Percentiles rank a stretch among this genome's conserved stretches.
These are phyloP conservation scores for Schwanniomyces sp. DNA, from an alignment of 805 yeast genomes.

Conservation along the genomic window DNA sequence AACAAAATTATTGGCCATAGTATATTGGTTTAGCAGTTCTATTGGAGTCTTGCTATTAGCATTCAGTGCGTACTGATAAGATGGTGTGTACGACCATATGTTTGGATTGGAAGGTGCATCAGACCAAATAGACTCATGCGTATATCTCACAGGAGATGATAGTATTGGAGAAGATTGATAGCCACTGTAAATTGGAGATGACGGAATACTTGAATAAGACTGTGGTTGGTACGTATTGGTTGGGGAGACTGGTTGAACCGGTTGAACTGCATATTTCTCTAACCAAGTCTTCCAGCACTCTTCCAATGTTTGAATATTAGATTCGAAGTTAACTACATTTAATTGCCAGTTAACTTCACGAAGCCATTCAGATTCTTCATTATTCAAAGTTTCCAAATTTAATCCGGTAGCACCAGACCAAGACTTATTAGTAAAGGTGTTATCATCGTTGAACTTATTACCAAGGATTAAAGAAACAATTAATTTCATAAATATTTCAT, in stretches of 20 bases:
- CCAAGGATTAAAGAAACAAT: constrained; percentile 77
- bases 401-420: constrained; percentile 97
- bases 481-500: constrained; percentile 52
- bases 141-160: constrained; percentile 24
- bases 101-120: constrained; percentile 8
- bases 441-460: constrained; percentile 94
- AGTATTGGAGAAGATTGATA: constrained; percentile 22
- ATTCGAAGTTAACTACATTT: constrained; percentile 37
- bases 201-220: constrained; percentile 14
- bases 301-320: constrained; percentile 40
- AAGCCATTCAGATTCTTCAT: constrained; percentile 72
- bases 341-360: constrained; percentile 59
- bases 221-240: not conserved
- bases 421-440: constrained; percentile 90
- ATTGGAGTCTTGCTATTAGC: constrained; percentile 1
- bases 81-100: constrained; percentile 27
- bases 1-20: constrained; percentile 20
- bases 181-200: constrained; percentile 19
- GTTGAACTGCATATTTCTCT: constrained; percentile 24
- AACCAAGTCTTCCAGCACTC: constrained; percentile 48
- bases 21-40: constrained; percentile 20
- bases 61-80: constrained; percentile 15
- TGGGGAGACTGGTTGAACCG: constrained; percentile 1
- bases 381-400: constrained; percentile 56
- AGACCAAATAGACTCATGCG: constrained; percentile 28